Percentiles rank a stretch among this genome's conserved stretches.
Evolutionary conservation across 2,329 filamentous ascomycete genomes (phyloP).

Genomic region (Stachybotrys elegans): DNA sequence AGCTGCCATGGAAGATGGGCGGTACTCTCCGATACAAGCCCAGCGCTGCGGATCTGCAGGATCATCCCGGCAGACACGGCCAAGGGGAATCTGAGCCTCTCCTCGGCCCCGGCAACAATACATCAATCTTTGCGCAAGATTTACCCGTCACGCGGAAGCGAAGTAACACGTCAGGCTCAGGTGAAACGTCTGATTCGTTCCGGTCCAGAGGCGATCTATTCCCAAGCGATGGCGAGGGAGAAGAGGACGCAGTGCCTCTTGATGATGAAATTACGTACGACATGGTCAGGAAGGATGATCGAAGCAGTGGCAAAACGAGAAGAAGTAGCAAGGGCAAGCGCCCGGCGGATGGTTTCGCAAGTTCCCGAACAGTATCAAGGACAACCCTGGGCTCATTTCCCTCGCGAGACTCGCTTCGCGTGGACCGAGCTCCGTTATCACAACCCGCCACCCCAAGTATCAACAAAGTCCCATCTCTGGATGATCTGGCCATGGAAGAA

Average conservation of each 20-base stretch:
- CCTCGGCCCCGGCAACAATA: slow-evolving; percentile 38
- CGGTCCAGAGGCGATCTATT: slow-evolving; percentile 88
- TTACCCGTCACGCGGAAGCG: slow-evolving; percentile 46
- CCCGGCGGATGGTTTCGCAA: slow-evolving; percentile 28
- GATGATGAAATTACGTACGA: slow-evolving; percentile 89
- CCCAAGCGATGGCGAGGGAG: slow-evolving; percentile 77
- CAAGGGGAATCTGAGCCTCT: slow-evolving; percentile 65
- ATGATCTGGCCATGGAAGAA: slow-evolving; percentile 50
- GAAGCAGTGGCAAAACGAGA: slow-evolving; percentile 53
- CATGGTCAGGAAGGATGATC: slow-evolving; percentile 71
- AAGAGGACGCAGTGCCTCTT: slow-evolving; percentile 88
- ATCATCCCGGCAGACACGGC: slow-evolving; percentile 62
- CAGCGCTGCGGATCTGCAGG: slow-evolving; percentile 83
- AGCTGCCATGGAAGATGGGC: slow-evolving; percentile 80
- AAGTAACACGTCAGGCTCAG: slow-evolving; percentile 74
- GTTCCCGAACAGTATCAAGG: slow-evolving; percentile 51
- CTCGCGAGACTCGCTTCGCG: slow-evolving; percentile 25
- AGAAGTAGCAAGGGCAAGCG: slow-evolving; percentile 56
- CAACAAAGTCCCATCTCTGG: slow-evolving; percentile 38
- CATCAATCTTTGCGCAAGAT: slow-evolving; percentile 21
- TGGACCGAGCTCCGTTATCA: slow-evolving; percentile 19
- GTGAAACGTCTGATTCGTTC: slow-evolving; percentile 77
- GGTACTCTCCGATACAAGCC: slow-evolving; percentile 82
- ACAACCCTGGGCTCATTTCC: slow-evolving; percentile 48
- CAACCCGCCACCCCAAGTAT: slow-evolving; percentile 30